phyloP scores from a whole-genome alignment of 441 rosid species.

The Raphanus hybrid region DNA sequence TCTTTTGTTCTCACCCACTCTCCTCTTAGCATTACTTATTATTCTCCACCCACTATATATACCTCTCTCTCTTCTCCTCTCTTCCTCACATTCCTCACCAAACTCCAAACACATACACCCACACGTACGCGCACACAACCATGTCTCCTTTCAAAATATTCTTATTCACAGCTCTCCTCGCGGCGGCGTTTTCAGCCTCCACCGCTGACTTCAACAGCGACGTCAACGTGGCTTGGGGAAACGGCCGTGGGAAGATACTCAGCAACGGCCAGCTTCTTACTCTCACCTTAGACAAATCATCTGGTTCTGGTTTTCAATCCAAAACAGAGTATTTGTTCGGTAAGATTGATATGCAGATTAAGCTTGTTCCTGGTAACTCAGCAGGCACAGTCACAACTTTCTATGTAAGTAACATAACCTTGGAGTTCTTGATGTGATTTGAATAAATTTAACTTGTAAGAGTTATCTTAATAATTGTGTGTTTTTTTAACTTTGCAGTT shows the following conservation, averaged over 20 bases:
- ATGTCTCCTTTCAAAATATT: conserved; percentile 38
- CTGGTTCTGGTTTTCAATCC: conserved; percentile 64
- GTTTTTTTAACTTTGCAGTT: conserved; percentile 3
- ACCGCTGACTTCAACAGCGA: conserved; percentile 32
- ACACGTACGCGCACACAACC: conserved; percentile 12
- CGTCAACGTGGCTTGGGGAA: conserved; percentile 55
- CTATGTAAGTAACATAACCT: conserved; percentile 20
- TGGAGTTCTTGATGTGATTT: background rate
- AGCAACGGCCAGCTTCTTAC: conserved; percentile 53
- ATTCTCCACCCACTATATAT: conserved; percentile 30
- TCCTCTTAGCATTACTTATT: background rate
- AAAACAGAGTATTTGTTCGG: conserved; percentile 54
- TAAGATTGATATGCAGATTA: conserved; percentile 56
- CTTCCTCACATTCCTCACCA: conserved; percentile 43
- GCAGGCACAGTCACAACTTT: conserved; percentile 38
- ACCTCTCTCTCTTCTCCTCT: conserved; percentile 22
- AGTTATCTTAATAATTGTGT: background rate
- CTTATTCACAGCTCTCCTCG: conserved; percentile 28
- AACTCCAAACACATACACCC: conserved; percentile 9
- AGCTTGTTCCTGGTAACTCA: conserved; percentile 50
- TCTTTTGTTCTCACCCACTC: conserved; percentile 45
- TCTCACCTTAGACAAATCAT: conserved; percentile 51
- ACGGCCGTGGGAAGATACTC: conserved; percentile 53
- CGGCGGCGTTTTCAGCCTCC: conserved; percentile 29
- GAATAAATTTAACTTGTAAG: background rate